These are phyloP conservation scores for Rosa multiflora DNA, from an alignment of 306 rosid genomes.

Conservation along the genomic window DNA sequence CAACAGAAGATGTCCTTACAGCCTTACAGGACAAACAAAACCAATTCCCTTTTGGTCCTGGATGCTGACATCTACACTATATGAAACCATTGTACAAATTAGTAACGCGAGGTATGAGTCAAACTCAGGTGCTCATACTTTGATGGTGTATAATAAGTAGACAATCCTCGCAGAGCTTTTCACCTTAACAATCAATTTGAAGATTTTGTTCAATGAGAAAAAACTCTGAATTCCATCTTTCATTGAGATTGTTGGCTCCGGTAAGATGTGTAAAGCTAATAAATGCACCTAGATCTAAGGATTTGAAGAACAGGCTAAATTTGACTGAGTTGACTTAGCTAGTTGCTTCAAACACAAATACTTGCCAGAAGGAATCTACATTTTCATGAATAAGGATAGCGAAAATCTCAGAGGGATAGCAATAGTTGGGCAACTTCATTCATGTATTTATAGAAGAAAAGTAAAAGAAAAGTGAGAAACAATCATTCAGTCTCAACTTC, in stretches of 20 bases:
- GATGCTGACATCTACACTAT: not conserved
- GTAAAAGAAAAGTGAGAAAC: no score
- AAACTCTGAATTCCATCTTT: no score
- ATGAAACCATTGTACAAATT: not conserved
- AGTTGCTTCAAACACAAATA: not conserved
- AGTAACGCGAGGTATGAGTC: not conserved
- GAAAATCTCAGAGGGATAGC: no score
- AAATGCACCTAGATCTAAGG: no score
- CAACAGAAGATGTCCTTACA: not conserved
- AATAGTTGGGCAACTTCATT: not conserved
- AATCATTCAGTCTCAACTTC: not conserved
- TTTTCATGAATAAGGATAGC: no score
- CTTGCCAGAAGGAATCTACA: not conserved
- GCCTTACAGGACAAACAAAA: slow-evolving; percentile 3
- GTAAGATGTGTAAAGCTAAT: no score
- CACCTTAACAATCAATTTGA: not conserved
- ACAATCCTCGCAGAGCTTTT: not conserved
- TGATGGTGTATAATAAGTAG: not conserved
- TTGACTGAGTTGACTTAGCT: no score
- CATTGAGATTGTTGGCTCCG: no score
- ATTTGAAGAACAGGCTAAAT: no score
- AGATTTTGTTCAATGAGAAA: not conserved
- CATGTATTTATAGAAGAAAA: not conserved
- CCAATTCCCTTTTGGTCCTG: not conserved
- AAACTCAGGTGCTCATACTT: not conserved